Conservation (phyloP, 495 filamentous ascomycete species). For the Talaromyces nanjingensis region DNA sequence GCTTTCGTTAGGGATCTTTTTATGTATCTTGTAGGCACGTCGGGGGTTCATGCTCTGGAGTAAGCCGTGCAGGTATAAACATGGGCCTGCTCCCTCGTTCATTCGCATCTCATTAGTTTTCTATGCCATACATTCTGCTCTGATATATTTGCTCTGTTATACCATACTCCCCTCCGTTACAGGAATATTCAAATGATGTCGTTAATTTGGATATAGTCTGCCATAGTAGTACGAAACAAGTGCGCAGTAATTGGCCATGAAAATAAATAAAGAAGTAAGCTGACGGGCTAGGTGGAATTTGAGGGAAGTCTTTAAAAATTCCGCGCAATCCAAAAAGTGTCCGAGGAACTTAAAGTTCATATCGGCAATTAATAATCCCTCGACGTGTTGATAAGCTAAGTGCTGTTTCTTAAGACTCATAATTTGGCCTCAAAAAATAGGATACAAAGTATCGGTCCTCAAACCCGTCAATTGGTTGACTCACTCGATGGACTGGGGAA, state of each 20-base stretch:
- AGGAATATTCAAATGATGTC: not conserved
- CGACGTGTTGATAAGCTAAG: not conserved
- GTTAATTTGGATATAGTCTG: not conserved
- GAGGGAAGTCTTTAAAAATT: not conserved
- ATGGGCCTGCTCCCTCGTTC: not conserved
- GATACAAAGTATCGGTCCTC: slow-evolving; percentile 21
- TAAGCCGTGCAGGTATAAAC: not conserved
- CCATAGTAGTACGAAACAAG: not conserved
- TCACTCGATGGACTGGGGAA: slow-evolving; percentile 22
- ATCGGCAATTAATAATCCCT: not conserved
- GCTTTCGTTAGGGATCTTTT: not conserved
- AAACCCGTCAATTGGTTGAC: slow-evolving; percentile 19
- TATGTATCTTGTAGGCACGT: not conserved
- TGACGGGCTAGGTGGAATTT: not conserved
- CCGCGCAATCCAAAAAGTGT: not conserved
- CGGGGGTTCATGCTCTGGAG: not conserved
- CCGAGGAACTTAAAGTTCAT: not conserved
- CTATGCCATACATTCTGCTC: not conserved
- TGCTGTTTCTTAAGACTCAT: not conserved
- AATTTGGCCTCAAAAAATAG: slow-evolving; percentile 25
- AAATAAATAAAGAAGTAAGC: not conserved
- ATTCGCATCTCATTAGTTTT: not conserved
- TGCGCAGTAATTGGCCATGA: not conserved
- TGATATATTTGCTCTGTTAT: slow-evolving; percentile 1
- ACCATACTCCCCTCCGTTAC: not conserved